Evolutionary conservation across 257 asterid species (phyloP), one percentile per base, ranked within the genome.

Genomic region (Perilla frutescens): DNA sequence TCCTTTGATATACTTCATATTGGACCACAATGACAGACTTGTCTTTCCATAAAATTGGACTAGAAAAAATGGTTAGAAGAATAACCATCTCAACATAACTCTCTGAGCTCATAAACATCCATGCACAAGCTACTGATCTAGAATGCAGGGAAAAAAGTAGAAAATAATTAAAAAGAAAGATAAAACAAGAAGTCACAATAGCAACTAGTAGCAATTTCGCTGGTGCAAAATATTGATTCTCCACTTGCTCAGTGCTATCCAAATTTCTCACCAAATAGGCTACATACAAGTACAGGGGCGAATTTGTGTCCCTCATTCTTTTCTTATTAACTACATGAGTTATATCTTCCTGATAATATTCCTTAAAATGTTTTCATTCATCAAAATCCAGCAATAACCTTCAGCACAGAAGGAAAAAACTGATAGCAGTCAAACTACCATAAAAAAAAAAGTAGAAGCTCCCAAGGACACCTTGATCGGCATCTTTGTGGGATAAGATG

Each of bases 191-290:
- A 59, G 9, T 7, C 7, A 51, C 4, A 37, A 64, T 39, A 40
- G 49, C 31, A 37, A 60, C 26, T 4, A 8, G 4, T 37, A 43
- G 49, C 49, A 4, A 60, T 48, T 60, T 37, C 6, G 31, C 66
- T 13, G 66, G 66, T 26, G 70, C 14, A 62, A 44, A 45, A 47
- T 32, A 41, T 41, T 29, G 41, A 12, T 14, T 34, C 37, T 66
- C 70, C 62, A 67, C 63, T 72, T 8, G 67, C 72, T 56, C 31
- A 5, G 55, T 41, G 66, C 66, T 7, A 32, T 37, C 36, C 54
- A 67, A 10, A n/a, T 8, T 26, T 36, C 43, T 41, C 62, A 62
- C 45, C 54, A 45, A 56, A 34, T 45, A 34, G 45, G 41, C 20
- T 20, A 7, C 65, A 13, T n/a, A 64, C 12, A 49, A 74, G 32